Conservation (phyloP, 306 rosid genomes). For the Dryas alaskensis region DNA sequence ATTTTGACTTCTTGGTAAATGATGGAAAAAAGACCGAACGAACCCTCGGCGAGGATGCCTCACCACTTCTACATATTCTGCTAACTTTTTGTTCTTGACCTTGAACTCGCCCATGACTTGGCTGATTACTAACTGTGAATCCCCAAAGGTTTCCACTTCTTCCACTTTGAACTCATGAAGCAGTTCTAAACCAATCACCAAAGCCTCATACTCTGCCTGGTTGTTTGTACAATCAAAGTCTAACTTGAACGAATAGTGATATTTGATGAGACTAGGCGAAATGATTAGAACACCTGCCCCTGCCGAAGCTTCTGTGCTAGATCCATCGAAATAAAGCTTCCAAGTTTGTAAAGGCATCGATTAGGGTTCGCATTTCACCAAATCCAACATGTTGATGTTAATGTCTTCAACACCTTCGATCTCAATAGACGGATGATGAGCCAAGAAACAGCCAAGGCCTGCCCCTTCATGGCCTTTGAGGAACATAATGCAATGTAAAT, state of each 20-base stretch:
- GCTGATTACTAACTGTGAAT: not conserved
- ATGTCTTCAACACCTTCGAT: too few relatives aligned
- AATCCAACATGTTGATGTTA: too few relatives aligned
- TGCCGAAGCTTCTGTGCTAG: accelerated
- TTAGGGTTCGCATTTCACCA: too few relatives aligned
- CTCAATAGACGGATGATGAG: not conserved
- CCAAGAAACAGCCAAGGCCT: not conserved
- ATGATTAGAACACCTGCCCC: not conserved
- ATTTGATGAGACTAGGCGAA: not conserved
- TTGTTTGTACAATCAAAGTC: not conserved
- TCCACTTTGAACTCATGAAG: not conserved
- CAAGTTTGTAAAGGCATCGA: not conserved
- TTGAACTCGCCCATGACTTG: not conserved
- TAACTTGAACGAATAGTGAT: not conserved
- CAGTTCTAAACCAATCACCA: not conserved
- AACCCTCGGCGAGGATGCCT: too few relatives aligned
- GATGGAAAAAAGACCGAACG: too few relatives aligned
- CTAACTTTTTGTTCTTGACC: not conserved
- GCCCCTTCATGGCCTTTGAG: not conserved
- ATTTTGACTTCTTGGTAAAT: too few relatives aligned
- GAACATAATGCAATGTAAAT: not conserved
- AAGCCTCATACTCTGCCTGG: not conserved
- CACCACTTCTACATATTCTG: not conserved
- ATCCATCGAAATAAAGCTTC: not conserved
- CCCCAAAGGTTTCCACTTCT: not conserved